Conservation (phyloP, 2,329 filamentous ascomycete species). For the Rhytidhysteron rufulum region DNA sequence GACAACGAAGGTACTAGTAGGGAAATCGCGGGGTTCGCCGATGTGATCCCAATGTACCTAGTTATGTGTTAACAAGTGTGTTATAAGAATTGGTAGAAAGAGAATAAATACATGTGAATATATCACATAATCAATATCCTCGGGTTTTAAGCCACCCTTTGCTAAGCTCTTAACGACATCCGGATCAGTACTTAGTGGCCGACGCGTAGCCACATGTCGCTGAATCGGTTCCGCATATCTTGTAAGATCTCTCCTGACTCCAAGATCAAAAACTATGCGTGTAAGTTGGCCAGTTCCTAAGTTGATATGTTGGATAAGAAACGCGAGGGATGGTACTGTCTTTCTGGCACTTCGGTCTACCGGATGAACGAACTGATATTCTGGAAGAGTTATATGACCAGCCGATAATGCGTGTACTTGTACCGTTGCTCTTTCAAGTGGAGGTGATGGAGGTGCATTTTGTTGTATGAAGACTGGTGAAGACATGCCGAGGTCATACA, state of each 20-base stretch:
- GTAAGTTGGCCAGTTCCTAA: conserved; percentile 9
- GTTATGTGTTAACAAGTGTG: too few relatives aligned
- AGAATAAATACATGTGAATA: conserved; percentile 48
- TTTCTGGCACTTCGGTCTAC: conserved; percentile 41
- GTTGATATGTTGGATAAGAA: conserved; percentile 48
- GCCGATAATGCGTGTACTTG: conserved; percentile 36
- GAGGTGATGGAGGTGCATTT: conserved; percentile 10
- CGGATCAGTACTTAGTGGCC: conserved; percentile 43
- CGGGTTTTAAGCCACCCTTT: conserved; percentile 33
- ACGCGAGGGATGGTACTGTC: conserved; percentile 53
- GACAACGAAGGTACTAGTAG: conserved; percentile 47
- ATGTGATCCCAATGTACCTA: conserved; percentile 55
- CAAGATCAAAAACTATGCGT: conserved; percentile 52
- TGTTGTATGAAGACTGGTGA: conserved; percentile 8
- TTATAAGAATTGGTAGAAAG: too few relatives aligned
- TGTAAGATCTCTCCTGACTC: conserved; percentile 44
- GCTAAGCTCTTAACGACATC: conserved; percentile 41
- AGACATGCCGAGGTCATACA: conserved; percentile 8
- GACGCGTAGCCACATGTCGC: conserved; percentile 44
- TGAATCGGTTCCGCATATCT: conserved; percentile 44
- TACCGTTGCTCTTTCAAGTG: conserved; percentile 18
- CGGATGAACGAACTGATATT: conserved; percentile 44
- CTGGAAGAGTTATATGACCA: conserved; percentile 43
- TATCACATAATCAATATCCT: conserved; percentile 40
- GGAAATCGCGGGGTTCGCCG: conserved; percentile 53